Base-by-base conservation (phyloP, 352 stramenopile species). In the Phytophthora aleatoria region DNA sequence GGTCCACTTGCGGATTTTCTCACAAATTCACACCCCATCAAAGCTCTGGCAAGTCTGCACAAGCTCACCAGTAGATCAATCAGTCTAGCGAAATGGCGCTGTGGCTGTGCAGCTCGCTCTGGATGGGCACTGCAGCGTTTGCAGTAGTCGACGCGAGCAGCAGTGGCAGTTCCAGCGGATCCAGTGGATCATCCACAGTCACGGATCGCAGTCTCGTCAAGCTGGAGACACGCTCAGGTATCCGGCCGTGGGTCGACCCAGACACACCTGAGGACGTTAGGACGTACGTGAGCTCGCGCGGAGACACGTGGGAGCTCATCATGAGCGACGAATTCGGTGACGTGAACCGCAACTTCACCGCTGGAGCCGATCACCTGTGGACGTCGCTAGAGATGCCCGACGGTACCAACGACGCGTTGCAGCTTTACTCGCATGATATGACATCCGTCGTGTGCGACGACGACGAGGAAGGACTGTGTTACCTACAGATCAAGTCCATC, bases 311-410 rank as follows among this genome's bases (percentile, higher is more conserved):
- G 73, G 55, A 89, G 9, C 71, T 92, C 31, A 71, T 89, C 5
- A 88, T 91, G 73, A 89, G 77, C 47, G 85, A 92, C 70, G 83
- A 91, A 44, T 93, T 93, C 61, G 59, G 67, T 35, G 24, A 66
- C 48, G 38, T 66, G 42, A 71, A 50, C 12, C 78, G 85, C 27
- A 84, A 81, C 48, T 94, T 92, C 57, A 71, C 59, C 11, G 62
- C 79, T 7, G 85, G 81, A 9, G 61, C 58, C 16, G 85, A 92
- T 59, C 76, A 86, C 42, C 15, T 93, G 2, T 91, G 80, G 80
- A 78, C 69, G 16, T 81, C 79, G 30, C 44, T 92, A 16, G 77
- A 91, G n/a, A 90, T 85, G 45, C 73, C 83, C 13, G 83, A 92
- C 49, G 82, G 81, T 15, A 83, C 86, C 26, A 91, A 92, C 65